Evolutionary conservation across 83 land plant species (phyloP), one percentile per base, ranked within the genome.

Genomic region (Larix sibirica): DNA sequence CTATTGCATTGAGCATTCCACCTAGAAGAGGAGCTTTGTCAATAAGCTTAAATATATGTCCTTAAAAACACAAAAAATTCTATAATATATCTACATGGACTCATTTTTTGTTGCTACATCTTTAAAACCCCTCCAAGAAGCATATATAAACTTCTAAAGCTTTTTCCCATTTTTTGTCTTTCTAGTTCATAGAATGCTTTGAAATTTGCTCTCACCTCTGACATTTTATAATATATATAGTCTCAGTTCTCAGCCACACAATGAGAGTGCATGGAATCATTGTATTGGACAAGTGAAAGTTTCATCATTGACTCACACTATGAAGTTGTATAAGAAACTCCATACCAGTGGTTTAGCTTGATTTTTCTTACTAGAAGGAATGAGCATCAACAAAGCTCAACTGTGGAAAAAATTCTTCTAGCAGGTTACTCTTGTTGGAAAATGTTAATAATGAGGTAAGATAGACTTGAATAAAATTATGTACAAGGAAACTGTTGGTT

Each of bases 341-440:
- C 62, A 74, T 21, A 13, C 38, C 24, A 14, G 74, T 20, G 82
- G 80, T 13, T 42, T 84, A 56, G 82, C 80, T 9, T 83, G 62
- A 33, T 87, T 18, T 87, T 87, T 26, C 56, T 89, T 23, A 76
- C 89, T 4, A 87, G 89, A 16, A 80, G 83, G 47, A 6, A 14
- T 0, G 91, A 84, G 62, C 14, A 9, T 8, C 67, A 44, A 60
- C 80, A 87, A 59, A 36, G 66, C 13, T 54, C 63, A 56, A 89
- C 87, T 12, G 68, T 28, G 10, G 33, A 59, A 47, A 59, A 13
- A 89, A 87, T 89, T 3, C 66, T 65, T 62, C 36, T 13, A 3
- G 89, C 63, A 2, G 85, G 87, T 23, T 89, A 78, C 36, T 56
- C 70, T 28, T 64, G 80, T 56, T 89, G 91, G 91, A 85, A 80